Conservation (phyloP, 108 stramenopile species). For the Seminavis robusta region DNA sequence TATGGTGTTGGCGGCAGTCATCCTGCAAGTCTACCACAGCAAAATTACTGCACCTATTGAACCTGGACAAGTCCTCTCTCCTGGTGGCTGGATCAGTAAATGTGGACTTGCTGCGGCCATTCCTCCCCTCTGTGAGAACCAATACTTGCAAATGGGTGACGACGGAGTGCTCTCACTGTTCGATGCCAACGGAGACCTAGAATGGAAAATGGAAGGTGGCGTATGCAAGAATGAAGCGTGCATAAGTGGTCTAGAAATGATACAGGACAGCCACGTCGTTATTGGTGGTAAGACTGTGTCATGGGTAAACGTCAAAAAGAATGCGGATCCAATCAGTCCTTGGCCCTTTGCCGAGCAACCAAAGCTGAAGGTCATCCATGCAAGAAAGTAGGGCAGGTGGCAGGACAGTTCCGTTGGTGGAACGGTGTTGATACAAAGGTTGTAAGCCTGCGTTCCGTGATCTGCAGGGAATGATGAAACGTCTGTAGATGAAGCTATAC, state of each 20-base stretch:
- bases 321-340: slow-evolving; percentile 10
- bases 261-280: too few relatives aligned
- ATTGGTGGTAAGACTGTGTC: too few relatives aligned
- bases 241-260: too few relatives aligned
- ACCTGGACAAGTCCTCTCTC: slow-evolving; percentile 23
- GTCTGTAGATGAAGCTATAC: too few relatives aligned
- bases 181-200: slow-evolving; percentile 16
- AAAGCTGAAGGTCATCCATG: too few relatives aligned
- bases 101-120: slow-evolving; percentile 35
- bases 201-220: slow-evolving; percentile 26
- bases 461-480: too few relatives aligned
- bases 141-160: slow-evolving; percentile 22
- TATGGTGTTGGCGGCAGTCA: slow-evolving; percentile 10
- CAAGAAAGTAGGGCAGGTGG: too few relatives aligned
- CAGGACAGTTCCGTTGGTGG: too few relatives aligned
- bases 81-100: slow-evolving; percentile 26
- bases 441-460: too few relatives aligned
- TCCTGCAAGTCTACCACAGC: slow-evolving; percentile 18
- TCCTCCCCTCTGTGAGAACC: slow-evolving; percentile 12
- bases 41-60: slow-evolving; percentile 25
- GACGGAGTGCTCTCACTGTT: slow-evolving; percentile 28
- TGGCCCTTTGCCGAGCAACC: slow-evolving; percentile 44
- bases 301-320: too few relatives aligned
- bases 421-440: too few relatives aligned
- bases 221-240: too few relatives aligned